These are phyloP conservation scores for Suhomyces coccinellae DNA, from an alignment of 1,139 yeast species.

Conservation along the genomic window DNA sequence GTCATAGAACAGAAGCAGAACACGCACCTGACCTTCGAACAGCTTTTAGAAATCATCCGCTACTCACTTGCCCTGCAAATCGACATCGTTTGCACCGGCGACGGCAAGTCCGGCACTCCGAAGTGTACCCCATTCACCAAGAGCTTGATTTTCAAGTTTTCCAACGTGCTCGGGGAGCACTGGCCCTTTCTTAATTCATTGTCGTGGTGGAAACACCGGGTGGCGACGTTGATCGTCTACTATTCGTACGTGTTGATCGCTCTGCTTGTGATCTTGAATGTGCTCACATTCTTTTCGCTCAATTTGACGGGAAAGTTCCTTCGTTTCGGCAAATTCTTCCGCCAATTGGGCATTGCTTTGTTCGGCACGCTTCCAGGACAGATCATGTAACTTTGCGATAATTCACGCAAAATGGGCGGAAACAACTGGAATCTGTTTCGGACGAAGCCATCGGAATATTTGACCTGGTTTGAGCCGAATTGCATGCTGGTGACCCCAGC, in stretches of 20 bases:
- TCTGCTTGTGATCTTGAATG: conserved; percentile 32
- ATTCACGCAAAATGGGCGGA: no score
- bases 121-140: conserved; percentile 8
- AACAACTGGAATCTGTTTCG: background rate
- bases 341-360: background rate
- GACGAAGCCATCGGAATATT: background rate
- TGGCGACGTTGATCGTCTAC: conserved; percentile 28
- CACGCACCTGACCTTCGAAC: background rate
- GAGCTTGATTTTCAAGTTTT: conserved; percentile 33
- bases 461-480: background rate
- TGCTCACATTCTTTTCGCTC: conserved; percentile 16
- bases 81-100: background rate
- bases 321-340: conserved; percentile 1
- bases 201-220: conserved; percentile 14
- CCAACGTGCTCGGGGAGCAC: conserved; percentile 21
- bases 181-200: conserved; percentile 15
- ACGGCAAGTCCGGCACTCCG: background rate
- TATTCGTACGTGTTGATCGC: conserved; percentile 32
- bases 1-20: conserved; percentile 6
- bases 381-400: background rate
- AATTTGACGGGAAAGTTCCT: conserved; percentile 11
- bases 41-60: background rate
- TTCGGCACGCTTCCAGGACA: conserved; percentile 2
- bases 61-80: conserved; percentile 4
- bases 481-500: background rate